These are phyloP conservation scores for Noccaea caerulescens DNA, from an alignment of 345 rosid genomes.

Conservation along the genomic window DNA sequence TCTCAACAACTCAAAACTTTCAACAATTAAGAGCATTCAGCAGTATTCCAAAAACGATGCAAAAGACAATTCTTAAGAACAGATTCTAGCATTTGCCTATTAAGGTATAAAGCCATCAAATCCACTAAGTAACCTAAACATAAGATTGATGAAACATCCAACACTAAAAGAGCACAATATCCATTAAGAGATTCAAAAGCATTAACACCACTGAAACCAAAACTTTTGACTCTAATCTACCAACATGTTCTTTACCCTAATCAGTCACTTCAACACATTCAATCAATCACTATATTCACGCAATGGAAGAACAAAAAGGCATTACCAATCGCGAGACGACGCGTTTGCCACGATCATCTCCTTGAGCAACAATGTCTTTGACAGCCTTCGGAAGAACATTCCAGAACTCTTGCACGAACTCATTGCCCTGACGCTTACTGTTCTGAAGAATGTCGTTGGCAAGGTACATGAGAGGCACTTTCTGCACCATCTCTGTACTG, in stretches of 20 bases:
- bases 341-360: constrained; percentile 77
- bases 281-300: neutral
- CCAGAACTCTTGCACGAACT: constrained; percentile 91
- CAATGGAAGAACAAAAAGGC: neutral
- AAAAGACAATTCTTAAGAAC: neutral
- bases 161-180: too few relatives aligned
- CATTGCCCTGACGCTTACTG: constrained; percentile 88
- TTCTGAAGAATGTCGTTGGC: constrained; percentile 93
- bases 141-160: too few relatives aligned
- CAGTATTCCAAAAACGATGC: neutral
- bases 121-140: neutral
- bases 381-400: constrained; percentile 85
- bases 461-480: constrained; percentile 87
- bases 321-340: constrained; percentile 76
- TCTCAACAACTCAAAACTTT: neutral
- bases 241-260: neutral
- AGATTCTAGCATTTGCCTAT: neutral
- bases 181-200: too few relatives aligned
- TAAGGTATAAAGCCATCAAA: neutral
- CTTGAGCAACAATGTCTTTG: constrained; percentile 62
- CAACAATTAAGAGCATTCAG: neutral
- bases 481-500: constrained; percentile 63
- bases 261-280: neutral
- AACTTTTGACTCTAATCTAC: neutral
- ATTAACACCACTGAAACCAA: neutral